Percentiles rank a stretch among this genome's conserved stretches.
phyloP scores from a whole-genome alignment of 495 filamentous ascomycete genomes.

The Penicillium cosmopolitanum region DNA sequence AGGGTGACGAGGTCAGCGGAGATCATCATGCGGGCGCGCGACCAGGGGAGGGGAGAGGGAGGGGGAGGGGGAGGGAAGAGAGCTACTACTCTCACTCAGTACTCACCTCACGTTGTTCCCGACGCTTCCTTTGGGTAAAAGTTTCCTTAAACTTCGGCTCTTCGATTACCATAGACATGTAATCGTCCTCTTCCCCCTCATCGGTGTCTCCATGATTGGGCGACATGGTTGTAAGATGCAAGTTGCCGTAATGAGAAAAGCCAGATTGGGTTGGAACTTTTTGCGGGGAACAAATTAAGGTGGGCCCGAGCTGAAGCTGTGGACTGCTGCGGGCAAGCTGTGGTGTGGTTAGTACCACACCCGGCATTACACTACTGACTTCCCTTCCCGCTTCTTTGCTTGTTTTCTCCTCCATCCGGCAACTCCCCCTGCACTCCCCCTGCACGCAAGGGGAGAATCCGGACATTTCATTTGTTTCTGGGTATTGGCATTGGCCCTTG shows the following conservation, averaged over 20 bases:
- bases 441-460: neutral
- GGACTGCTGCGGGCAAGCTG: neutral
- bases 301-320: neutral
- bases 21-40: too few species aligned
- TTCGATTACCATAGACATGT: slow-evolving; percentile 65
- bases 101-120: slow-evolving; percentile 57
- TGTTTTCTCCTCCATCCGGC: neutral
- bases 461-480: neutral
- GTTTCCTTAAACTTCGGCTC: slow-evolving; percentile 60
- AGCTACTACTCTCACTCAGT: neutral
- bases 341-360: neutral
- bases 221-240: slow-evolving; percentile 22
- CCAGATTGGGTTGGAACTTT: slow-evolving; percentile 9
- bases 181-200: slow-evolving; percentile 60
- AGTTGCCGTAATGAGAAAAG: neutral
- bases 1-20: neutral
- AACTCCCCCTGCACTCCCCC: neutral
- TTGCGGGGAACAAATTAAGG: slow-evolving; percentile 28
- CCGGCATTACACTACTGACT: neutral
- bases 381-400: neutral
- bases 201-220: slow-evolving; percentile 1
- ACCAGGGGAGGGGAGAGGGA: neutral
- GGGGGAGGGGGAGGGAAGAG: neutral
- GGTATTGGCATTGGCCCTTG: neutral
- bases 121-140: slow-evolving; percentile 57